Evolutionary conservation across 2,329 filamentous ascomycete genomes (phyloP).

Genomic region (Talaromyces atroroseus): DNA sequence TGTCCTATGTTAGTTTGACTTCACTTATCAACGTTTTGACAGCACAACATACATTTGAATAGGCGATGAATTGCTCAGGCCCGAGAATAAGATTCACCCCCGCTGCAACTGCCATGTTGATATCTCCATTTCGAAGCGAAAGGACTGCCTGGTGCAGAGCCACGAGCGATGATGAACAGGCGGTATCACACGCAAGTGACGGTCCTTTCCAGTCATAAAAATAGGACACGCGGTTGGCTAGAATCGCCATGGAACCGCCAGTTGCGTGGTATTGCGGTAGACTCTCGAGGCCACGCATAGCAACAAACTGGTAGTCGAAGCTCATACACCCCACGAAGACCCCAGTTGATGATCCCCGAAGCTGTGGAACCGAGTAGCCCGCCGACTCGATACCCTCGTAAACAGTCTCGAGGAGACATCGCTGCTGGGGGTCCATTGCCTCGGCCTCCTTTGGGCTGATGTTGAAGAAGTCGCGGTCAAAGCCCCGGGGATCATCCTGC

Average conservation of each 20-base stretch:
- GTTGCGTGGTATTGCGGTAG: conserved; percentile 15
- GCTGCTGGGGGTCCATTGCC: conserved; percentile 4
- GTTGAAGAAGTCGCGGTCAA: conserved; percentile 26
- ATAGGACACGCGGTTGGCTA: conserved; percentile 38
- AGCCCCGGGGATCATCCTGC: too few relatives aligned
- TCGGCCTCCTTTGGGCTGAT: conserved; percentile 1
- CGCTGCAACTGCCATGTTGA: conserved; percentile 22
- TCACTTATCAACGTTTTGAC: not conserved
- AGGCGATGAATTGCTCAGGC: conserved; percentile 27
- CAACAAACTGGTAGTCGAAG: conserved; percentile 19
- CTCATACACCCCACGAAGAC: conserved; percentile 23
- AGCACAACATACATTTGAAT: too few relatives aligned
- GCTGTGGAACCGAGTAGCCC: conserved; percentile 15
- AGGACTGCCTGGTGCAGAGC: too few relatives aligned
- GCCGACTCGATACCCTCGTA: conserved; percentile 35
- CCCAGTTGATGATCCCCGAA: conserved; percentile 21
- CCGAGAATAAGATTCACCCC: conserved; percentile 24
- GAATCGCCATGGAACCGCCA: conserved; percentile 30
- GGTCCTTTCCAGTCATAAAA: conserved; percentile 38
- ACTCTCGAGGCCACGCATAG: conserved; percentile 13
- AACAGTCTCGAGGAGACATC: conserved; percentile 19
- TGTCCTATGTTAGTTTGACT: not conserved
- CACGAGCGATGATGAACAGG: conserved; percentile 44
- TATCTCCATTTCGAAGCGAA: too few relatives aligned
- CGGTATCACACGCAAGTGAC: conserved; percentile 43